Percentiles rank a stretch among this genome's conserved stretches.
These are phyloP conservation scores for Fistulinella prunicolor DNA, from an alignment of 768 basidiomycete species.

Conservation along the genomic window DNA sequence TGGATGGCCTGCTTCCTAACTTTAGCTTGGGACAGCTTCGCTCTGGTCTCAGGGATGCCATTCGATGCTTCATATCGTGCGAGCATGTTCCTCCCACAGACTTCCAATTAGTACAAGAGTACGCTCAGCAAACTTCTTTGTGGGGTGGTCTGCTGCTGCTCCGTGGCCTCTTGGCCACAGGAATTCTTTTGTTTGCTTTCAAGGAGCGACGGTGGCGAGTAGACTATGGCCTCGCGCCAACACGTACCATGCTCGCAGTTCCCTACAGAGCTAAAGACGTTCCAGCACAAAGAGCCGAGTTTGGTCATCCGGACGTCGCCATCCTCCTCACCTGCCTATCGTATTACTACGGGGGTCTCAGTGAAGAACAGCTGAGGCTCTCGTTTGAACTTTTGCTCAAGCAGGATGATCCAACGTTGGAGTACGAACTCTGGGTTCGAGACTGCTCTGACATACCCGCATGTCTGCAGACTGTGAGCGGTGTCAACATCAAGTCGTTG, in stretches of 20 bases:
- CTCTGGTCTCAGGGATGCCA: background rate
- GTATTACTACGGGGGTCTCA: conserved; percentile 37
- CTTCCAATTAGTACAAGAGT: conserved; percentile 7
- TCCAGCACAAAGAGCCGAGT: conserved; percentile 37
- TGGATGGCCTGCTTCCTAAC: conserved; percentile 13
- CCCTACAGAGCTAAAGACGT: conserved; percentile 40
- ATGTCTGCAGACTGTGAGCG: conserved; percentile 9
- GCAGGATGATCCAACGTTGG: conserved; percentile 30
- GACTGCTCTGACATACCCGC: conserved; percentile 19
- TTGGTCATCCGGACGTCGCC: conserved; percentile 37
- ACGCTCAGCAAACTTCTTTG: background rate
- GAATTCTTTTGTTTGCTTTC: conserved; percentile 31
- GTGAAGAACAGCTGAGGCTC: conserved; percentile 24
- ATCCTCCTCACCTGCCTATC: conserved; percentile 36
- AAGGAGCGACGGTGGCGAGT: conserved; percentile 39
- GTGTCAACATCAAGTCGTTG: conserved; percentile 31
- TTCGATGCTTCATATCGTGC: conserved; percentile 25
- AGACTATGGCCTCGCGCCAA: conserved; percentile 35
- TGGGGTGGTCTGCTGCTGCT: conserved; percentile 31
- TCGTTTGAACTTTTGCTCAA: conserved; percentile 30
- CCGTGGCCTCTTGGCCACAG: conserved; percentile 34
- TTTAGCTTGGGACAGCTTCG: conserved; percentile 14
- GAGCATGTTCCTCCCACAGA: background rate
- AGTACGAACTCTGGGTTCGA: conserved; percentile 34
- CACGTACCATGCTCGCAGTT: conserved; percentile 35